phyloP scores from a whole-genome alignment of 75 land plant species.

The Sequoia sempervirens region DNA sequence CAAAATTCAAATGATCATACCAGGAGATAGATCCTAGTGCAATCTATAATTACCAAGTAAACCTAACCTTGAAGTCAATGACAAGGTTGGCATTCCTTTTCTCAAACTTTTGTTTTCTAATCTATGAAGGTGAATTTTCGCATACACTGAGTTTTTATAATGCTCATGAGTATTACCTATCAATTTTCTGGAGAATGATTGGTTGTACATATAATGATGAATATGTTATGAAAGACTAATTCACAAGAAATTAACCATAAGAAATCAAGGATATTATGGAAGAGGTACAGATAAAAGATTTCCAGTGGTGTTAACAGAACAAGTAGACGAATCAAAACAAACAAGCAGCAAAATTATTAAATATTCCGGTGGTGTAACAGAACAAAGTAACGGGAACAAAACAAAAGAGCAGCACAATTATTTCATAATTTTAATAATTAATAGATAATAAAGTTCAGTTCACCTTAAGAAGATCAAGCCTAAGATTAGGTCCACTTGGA shows the following conservation, averaged over 20 bases:
- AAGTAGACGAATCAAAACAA: not conserved
- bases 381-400: not conserved
- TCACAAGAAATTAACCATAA: not conserved
- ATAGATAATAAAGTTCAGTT: not conserved
- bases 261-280: not conserved
- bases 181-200: not conserved
- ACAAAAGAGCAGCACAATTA: not conserved
- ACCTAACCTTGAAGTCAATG: not conserved
- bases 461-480: conserved; percentile 90
- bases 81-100: not conserved
- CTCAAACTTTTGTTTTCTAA: not conserved
- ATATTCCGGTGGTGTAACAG: not conserved
- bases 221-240: not conserved
- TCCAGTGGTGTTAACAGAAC: not conserved
- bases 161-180: not conserved
- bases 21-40: not conserved
- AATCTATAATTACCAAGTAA: not conserved
- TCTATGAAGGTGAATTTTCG: not conserved
- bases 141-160: not conserved
- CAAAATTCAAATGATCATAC: not conserved
- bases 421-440: not conserved
- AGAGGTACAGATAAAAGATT: not conserved
- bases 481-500: conserved; percentile 80
- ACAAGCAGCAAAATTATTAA: not conserved
- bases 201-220: not conserved